A percentile compares a stretch with the other conserved stretches of the same genome.
Evolutionary conservation across 768 basidiomycete species (phyloP).

Genomic region (Boletellus sp.): DNA sequence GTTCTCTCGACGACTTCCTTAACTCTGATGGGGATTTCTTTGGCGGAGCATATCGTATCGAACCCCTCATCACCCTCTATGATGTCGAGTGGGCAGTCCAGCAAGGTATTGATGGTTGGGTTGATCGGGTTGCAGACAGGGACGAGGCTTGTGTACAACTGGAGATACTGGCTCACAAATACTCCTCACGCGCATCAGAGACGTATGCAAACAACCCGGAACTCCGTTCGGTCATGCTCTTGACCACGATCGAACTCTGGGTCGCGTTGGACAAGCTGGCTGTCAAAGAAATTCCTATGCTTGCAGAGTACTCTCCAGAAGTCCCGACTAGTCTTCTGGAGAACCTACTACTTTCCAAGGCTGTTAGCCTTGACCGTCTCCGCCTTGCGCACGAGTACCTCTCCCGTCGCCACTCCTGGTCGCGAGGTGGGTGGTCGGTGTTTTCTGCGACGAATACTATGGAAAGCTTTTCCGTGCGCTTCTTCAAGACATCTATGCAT

Average conservation of each 20-base stretch:
- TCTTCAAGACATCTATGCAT: conserved; percentile 18
- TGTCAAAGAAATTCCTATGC: neutral
- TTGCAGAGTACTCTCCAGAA: conserved; percentile 42
- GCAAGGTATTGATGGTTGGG: conserved; percentile 33
- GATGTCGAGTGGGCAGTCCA: conserved; percentile 38
- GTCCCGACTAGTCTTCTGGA: conserved; percentile 37
- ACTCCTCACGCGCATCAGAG: conserved; percentile 22
- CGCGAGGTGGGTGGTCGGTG: conserved; percentile 28
- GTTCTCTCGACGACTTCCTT: conserved; percentile 15
- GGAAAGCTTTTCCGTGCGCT: conserved; percentile 32
- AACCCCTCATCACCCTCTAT: conserved; percentile 23
- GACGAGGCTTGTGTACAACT: conserved; percentile 26
- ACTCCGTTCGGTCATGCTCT: neutral
- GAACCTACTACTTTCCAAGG: conserved; percentile 38
- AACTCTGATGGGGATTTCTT: conserved; percentile 12
- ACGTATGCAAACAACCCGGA: conserved; percentile 30
- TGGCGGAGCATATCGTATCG: neutral
- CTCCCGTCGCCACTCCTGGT: conserved; percentile 19
- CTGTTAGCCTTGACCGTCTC: conserved; percentile 27
- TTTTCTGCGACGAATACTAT: conserved; percentile 24
- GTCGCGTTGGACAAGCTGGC: neutral
- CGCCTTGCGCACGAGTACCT: conserved; percentile 31
- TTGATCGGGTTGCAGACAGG: conserved; percentile 14
- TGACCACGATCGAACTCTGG: neutral
- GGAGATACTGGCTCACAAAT: conserved; percentile 23